Percentiles rank a stretch among this genome's conserved stretches.
Evolutionary conservation across 2,329 filamentous ascomycete species (phyloP).

Genomic region (Trichoderma sp.): DNA sequence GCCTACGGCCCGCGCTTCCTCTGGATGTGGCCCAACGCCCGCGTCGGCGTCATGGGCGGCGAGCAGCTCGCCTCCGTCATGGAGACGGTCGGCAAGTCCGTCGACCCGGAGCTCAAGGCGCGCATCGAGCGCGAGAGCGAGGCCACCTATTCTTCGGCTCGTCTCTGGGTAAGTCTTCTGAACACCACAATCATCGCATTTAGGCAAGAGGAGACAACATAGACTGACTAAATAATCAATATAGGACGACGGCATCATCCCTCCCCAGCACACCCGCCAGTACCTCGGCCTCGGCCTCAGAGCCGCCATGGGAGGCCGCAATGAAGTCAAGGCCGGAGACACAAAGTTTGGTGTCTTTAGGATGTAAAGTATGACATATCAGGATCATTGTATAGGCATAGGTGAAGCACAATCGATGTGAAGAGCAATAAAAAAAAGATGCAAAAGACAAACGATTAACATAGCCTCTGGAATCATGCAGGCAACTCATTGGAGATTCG

Average conservation of each 20-base stretch:
- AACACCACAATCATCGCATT: background rate
- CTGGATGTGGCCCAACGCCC: slow-evolving; percentile 98
- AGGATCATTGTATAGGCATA: too few species aligned
- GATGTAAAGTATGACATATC: slow-evolving; percentile 58
- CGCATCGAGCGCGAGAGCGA: slow-evolving; percentile 91
- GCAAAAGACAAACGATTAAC: background rate
- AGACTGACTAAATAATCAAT: slow-evolving; percentile 34
- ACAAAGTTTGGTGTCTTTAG: slow-evolving; percentile 80
- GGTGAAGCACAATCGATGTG: too few species aligned
- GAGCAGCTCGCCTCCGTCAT: slow-evolving; percentile 92
- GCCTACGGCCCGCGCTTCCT: slow-evolving; percentile 90
- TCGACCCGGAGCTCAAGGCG: slow-evolving; percentile 76
- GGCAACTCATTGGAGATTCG: background rate
- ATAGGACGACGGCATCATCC: slow-evolving; percentile 79
- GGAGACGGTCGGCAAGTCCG: slow-evolving; percentile 85
- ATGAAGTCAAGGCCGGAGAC: slow-evolving; percentile 60
- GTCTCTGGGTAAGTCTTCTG: slow-evolving; percentile 71
- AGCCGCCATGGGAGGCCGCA: slow-evolving; percentile 70
- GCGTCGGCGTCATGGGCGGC: slow-evolving; percentile 92
- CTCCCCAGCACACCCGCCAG: slow-evolving; percentile 71
- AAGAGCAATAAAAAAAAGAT: background rate
- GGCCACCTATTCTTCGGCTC: slow-evolving; percentile 82
- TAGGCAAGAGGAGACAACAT: background rate
- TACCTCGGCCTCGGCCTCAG: slow-evolving; percentile 73
- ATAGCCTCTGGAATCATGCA: background rate